Percentiles rank a stretch among this genome's conserved stretches.
phyloP scores from a whole-genome alignment of 2,329 filamentous ascomycete species.

The Alternaria sp. region DNA sequence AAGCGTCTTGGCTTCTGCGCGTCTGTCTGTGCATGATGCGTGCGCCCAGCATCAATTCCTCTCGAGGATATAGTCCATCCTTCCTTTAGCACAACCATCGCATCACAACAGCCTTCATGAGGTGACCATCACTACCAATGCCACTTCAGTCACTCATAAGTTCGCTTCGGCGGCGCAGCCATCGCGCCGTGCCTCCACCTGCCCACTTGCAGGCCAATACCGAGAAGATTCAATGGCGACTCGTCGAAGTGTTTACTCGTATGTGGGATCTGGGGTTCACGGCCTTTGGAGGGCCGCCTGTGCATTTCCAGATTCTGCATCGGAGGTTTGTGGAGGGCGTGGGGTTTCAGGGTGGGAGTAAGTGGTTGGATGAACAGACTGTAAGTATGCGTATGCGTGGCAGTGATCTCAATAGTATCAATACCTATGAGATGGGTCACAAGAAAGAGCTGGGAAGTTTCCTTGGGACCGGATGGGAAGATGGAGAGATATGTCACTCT shows the following conservation, averaged over 20 bases:
- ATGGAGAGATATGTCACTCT: neutral
- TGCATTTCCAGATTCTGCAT: conserved; percentile 73
- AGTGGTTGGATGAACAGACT: conserved; percentile 74
- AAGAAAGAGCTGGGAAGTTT: neutral
- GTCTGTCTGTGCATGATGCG: neutral
- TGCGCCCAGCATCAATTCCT: neutral
- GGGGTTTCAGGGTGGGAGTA: conserved; percentile 56
- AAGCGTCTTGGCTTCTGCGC: neutral
- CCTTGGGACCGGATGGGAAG: neutral
- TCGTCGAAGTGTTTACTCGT: conserved; percentile 34
- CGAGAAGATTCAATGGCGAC: conserved; percentile 27
- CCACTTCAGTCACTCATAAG: conserved; percentile 29
- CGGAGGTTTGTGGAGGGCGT: conserved; percentile 64
- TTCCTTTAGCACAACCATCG: no score
- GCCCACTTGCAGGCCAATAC: conserved; percentile 19
- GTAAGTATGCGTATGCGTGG: conserved; percentile 47
- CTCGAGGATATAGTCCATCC: neutral
- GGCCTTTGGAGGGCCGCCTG: conserved; percentile 70
- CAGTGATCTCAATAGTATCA: rapidly evolving
- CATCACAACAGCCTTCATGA: neutral
- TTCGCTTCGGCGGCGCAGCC: conserved; percentile 26
- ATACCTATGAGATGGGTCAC: neutral
- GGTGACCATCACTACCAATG: conserved; percentile 6
- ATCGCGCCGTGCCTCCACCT: conserved; percentile 6
- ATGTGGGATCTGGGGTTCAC: conserved; percentile 70